Conservation (phyloP, 2,329 filamentous ascomycete genomes). For the Didymella exigua region DNA sequence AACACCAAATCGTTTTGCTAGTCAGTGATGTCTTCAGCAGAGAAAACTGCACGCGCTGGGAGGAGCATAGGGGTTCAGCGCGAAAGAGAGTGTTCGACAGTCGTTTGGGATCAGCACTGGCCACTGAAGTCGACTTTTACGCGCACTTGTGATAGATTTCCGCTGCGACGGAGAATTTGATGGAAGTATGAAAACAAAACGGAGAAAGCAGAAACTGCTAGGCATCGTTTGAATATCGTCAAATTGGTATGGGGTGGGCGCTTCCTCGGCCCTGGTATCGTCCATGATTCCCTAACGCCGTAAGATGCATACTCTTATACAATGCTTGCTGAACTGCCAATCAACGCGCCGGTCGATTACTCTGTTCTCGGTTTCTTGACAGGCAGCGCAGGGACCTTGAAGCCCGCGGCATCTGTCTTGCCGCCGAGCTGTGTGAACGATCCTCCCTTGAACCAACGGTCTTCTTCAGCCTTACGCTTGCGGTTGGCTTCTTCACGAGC, state of each 20-base stretch:
- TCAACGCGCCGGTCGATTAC: not conserved
- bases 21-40: no score
- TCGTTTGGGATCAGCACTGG: no score
- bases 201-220: not conserved
- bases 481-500: conserved; percentile 83
- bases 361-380: conserved; percentile 65
- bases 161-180: no score
- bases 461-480: conserved; percentile 92
- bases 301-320: conserved; percentile 6
- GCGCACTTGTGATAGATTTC: no score
- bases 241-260: not conserved
- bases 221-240: not conserved
- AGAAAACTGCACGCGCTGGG: no score
- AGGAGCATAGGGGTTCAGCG: no score
- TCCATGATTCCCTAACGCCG: conserved; percentile 8
- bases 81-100: no score
- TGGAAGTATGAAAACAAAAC: no score
- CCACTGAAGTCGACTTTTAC: no score
- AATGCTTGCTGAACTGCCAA: not conserved
- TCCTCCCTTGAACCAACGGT: conserved; percentile 96
- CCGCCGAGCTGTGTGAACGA: conserved; percentile 82
- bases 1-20: no score
- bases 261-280: conserved; percentile 10
- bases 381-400: conserved; percentile 82
- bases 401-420: conserved; percentile 66